Evolutionary conservation across 2,329 filamentous ascomycete species (phyloP).

Genomic region (Cadophora sp.): DNA sequence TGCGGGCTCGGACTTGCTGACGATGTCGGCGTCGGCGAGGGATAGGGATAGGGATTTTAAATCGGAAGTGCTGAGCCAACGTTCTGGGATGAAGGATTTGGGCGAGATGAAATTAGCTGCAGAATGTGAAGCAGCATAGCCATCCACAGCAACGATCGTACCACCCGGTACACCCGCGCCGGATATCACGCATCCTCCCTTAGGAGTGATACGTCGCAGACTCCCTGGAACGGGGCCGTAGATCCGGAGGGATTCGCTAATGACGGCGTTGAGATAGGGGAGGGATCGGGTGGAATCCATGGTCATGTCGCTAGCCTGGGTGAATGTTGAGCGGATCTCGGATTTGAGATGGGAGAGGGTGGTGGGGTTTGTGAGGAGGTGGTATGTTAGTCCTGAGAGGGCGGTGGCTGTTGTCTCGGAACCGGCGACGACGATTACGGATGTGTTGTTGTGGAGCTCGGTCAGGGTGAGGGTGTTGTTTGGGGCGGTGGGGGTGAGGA

Average conservation of each 20-base stretch:
- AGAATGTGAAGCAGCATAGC: slow-evolving; percentile 42
- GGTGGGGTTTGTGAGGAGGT: slow-evolving; percentile 2
- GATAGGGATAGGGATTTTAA: slow-evolving; percentile 15
- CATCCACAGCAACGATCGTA: slow-evolving; percentile 33
- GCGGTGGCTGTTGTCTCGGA: slow-evolving; percentile 51
- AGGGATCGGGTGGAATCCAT: slow-evolving; percentile 18
- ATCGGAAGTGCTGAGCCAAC: slow-evolving; percentile 40
- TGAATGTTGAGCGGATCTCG: neutral
- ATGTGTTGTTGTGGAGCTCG: slow-evolving; percentile 30
- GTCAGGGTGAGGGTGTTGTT: slow-evolving; percentile 17
- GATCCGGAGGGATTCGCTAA: slow-evolving; percentile 48
- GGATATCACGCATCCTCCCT: slow-evolving; percentile 26
- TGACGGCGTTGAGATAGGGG: slow-evolving; percentile 47
- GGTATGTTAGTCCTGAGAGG: slow-evolving; percentile 8
- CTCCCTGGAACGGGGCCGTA: slow-evolving; percentile 44
- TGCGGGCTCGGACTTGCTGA: no score
- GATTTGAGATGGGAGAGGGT: neutral
- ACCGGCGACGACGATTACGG: slow-evolving; percentile 45
- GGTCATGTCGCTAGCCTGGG: neutral
- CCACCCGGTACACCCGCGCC: slow-evolving; percentile 29
- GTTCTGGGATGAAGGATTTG: slow-evolving; percentile 34
- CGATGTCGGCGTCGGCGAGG: no score
- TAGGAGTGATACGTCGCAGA: slow-evolving; percentile 26
- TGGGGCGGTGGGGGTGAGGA: slow-evolving; percentile 28
- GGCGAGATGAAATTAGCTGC: slow-evolving; percentile 31